Conservation (phyloP, 2,329 filamentous ascomycete genomes). For the Sporothrix protearum region DNA sequence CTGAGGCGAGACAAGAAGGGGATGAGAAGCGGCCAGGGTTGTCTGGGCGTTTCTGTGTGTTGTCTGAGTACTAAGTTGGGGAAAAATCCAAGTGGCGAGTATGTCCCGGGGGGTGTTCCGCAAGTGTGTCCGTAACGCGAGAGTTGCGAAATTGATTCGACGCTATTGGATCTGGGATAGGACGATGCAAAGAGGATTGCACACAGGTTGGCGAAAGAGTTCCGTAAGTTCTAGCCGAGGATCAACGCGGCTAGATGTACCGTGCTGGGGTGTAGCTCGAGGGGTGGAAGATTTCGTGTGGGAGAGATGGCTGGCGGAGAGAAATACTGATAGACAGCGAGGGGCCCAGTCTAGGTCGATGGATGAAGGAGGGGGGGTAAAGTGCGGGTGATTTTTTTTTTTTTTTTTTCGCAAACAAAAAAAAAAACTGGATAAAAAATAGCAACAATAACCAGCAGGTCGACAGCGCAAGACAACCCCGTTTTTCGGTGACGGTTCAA, state of each 20-base stretch:
- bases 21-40: slow-evolving; percentile 11
- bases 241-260: slow-evolving; percentile 25
- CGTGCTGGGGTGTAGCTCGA: slow-evolving; percentile 9
- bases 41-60: background rate
- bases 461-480: background rate
- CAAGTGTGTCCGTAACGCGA: background rate
- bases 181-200: slow-evolving; percentile 10
- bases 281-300: slow-evolving; percentile 3
- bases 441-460: slow-evolving; percentile 8
- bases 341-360: background rate
- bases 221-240: slow-evolving; percentile 26
- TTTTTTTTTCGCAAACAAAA: background rate
- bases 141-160: slow-evolving; percentile 18
- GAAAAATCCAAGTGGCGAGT: background rate
- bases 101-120: slow-evolving; percentile 12
- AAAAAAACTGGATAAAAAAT: background rate
- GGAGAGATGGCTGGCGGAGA: slow-evolving; percentile 1
- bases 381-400: slow-evolving; percentile 9
- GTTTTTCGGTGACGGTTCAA: slow-evolving; percentile 14
- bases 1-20: slow-evolving; percentile 3
- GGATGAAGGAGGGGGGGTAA: background rate
- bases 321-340: slow-evolving; percentile 16
- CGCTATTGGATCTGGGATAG: slow-evolving; percentile 24
- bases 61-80: background rate
- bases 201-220: background rate